phyloP scores from a whole-genome alignment of 805 yeast genomes.

The Yarrowia yakushimensis region DNA sequence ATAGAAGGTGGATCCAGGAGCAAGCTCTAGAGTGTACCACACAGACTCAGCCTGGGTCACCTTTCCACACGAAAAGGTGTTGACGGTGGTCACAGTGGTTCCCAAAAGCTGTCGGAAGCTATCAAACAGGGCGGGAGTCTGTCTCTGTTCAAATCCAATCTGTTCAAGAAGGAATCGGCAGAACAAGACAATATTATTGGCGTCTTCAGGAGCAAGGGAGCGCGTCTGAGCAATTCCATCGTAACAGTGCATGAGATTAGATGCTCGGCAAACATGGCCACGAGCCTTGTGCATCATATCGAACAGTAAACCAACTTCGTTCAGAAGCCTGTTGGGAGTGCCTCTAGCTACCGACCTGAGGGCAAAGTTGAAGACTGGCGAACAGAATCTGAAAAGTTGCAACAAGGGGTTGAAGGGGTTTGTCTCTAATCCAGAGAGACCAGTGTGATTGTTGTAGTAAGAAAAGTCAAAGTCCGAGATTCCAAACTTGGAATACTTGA shows the following conservation, averaged over 20 bases:
- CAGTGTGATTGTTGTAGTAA: slow-evolving; percentile 65
- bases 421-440: slow-evolving; percentile 81
- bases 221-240: slow-evolving; percentile 17
- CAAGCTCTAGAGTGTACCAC: slow-evolving; percentile 32
- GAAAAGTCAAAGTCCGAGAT: slow-evolving; percentile 91
- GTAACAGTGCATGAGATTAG: slow-evolving; percentile 48
- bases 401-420: slow-evolving; percentile 76
- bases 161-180: slow-evolving; percentile 56
- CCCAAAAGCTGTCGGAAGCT: slow-evolving; percentile 27
- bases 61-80: slow-evolving; percentile 32
- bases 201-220: slow-evolving; percentile 7
- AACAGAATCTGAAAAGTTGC: slow-evolving; percentile 75
- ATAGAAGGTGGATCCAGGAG: slow-evolving; percentile 27
- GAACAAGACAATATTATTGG: slow-evolving; percentile 38
- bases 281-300: slow-evolving; percentile 86
- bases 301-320: slow-evolving; percentile 82
- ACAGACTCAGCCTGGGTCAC: slow-evolving; percentile 29
- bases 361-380: slow-evolving; percentile 65
- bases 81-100: slow-evolving; percentile 27
- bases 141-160: slow-evolving; percentile 44
- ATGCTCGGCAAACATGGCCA: slow-evolving; percentile 74
- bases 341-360: slow-evolving; percentile 53
- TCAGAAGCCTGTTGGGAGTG: slow-evolving; percentile 45
- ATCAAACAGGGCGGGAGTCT: background rate
- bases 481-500: slow-evolving; percentile 84